A percentile compares a stretch with the other conserved stretches of the same genome.
phyloP scores from a whole-genome alignment of 495 filamentous ascomycete genomes.

The Tuber calosporum region DNA sequence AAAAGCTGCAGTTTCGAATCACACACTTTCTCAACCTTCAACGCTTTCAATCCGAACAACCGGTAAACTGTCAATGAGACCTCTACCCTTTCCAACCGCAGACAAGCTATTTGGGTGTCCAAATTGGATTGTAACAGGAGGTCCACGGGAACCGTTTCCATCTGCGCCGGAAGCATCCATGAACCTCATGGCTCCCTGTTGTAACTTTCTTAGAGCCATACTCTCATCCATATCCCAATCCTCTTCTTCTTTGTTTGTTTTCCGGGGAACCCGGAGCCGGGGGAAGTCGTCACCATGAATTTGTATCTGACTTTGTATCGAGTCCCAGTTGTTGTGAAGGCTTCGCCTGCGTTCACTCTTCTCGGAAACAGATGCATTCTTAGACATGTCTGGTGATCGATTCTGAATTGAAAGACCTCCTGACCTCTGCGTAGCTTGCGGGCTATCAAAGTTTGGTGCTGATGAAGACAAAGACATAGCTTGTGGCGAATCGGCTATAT shows the following conservation, averaged over 20 bases:
- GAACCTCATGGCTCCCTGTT: slow-evolving; percentile 14
- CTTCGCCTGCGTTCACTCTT: slow-evolving; percentile 8
- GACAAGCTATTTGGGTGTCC: slow-evolving; percentile 5
- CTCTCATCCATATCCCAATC: slow-evolving; percentile 12
- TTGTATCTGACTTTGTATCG: slow-evolving; percentile 9
- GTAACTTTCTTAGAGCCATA: slow-evolving; percentile 15
- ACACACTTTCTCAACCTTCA: slow-evolving; percentile 16
- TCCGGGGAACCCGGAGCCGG: slow-evolving; percentile 8
- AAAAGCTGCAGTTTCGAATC: slow-evolving; percentile 2
- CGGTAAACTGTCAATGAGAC: slow-evolving; percentile 18
- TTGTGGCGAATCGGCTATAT: slow-evolving; percentile 20
- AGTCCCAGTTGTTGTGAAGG: slow-evolving; percentile 22
- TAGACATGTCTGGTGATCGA: neutral
- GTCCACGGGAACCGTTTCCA: slow-evolving; percentile 3
- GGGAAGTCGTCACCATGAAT: slow-evolving; percentile 4
- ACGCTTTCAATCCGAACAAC: slow-evolving; percentile 22
- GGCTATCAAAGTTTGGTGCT: neutral
- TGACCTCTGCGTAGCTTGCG: neutral
- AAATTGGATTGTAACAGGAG: slow-evolving; percentile 5
- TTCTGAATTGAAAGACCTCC: neutral
- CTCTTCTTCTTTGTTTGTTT: neutral
- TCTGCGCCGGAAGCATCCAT: slow-evolving; percentile 19
- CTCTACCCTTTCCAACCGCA: slow-evolving; percentile 8
- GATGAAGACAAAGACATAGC: neutral
- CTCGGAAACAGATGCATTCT: neutral